Conservation (phyloP, 805 yeast genomes). For the Sugiyamaella mastotermitis region DNA sequence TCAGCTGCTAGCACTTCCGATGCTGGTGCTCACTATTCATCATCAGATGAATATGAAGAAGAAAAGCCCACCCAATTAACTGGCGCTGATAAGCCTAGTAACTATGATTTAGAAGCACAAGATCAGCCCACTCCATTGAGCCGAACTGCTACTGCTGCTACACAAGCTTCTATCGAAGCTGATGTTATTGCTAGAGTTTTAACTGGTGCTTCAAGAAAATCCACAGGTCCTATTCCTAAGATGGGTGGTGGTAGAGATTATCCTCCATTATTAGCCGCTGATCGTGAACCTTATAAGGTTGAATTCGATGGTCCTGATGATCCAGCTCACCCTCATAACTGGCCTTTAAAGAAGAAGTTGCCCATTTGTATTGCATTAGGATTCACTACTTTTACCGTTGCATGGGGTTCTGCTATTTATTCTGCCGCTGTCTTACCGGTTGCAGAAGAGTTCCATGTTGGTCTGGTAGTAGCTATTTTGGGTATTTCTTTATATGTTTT, state of each 20-base stretch:
- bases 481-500: conserved; percentile 79
- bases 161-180: conserved; percentile 11
- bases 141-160: conserved; percentile 3
- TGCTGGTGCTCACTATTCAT: too few species aligned
- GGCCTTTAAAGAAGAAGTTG: conserved; percentile 47
- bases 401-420: conserved; percentile 79
- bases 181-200: conserved; percentile 18
- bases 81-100: conserved; percentile 7
- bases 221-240: conserved; percentile 11
- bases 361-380: conserved; percentile 40
- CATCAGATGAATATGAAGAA: not conserved
- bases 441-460: conserved; percentile 52
- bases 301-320: conserved; percentile 74
- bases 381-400: conserved; percentile 41
- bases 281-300: conserved; percentile 45
- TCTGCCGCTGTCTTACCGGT: conserved; percentile 51
- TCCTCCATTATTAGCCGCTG: conserved; percentile 17
- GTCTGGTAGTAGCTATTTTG: conserved; percentile 62
- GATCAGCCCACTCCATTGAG: not conserved
- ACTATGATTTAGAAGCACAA: conserved; percentile 3
- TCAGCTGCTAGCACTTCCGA: too few species aligned
- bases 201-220: conserved; percentile 14
- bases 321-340: conserved; percentile 75
- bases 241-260: conserved; percentile 22
- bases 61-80: not conserved